A percentile compares a stretch with the other conserved stretches of the same genome.
Evolutionary conservation across 345 rosid species (phyloP).

Genomic region (Eucalyptus viminalis): DNA sequence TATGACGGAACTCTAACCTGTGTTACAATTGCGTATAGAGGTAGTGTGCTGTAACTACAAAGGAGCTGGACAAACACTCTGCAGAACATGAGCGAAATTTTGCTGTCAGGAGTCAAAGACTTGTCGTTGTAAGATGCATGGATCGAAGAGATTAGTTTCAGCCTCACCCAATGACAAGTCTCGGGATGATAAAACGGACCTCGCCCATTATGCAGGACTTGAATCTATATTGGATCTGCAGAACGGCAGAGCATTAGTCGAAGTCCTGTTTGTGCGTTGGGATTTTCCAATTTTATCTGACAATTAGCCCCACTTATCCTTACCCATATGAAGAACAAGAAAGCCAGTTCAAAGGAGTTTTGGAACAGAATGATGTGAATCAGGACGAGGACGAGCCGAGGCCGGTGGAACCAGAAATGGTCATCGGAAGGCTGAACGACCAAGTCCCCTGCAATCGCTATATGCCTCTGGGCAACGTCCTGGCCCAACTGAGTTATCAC

Average conservation of each 20-base stretch:
- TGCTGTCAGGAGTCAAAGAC: not conserved
- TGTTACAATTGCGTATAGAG: slow-evolving; percentile 82
- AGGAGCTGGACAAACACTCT: slow-evolving; percentile 63
- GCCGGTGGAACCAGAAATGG: slow-evolving; percentile 61
- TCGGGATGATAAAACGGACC: slow-evolving; percentile 40
- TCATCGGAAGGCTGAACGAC: slow-evolving; percentile 76
- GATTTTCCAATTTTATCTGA: not conserved
- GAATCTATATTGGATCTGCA: slow-evolving; percentile 57
- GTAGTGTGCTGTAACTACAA: slow-evolving; percentile 80
- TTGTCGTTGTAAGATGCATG: not conserved
- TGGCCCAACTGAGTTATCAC: slow-evolving; percentile 55
- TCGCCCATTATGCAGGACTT: slow-evolving; percentile 80
- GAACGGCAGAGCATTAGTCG: not conserved
- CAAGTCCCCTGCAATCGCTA: slow-evolving; percentile 53
- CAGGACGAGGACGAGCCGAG: slow-evolving; percentile 41
- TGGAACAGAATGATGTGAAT: slow-evolving; percentile 81
- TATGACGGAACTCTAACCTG: slow-evolving; percentile 28
- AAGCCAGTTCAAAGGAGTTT: slow-evolving; percentile 83
- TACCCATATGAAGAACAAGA: slow-evolving; percentile 74
- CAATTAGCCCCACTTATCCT: not conserved
- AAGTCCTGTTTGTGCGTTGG: not conserved
- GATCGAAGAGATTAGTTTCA: not conserved
- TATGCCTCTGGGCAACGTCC: slow-evolving; percentile 64
- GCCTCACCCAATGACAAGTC: slow-evolving; percentile 65
- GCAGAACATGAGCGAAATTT: not conserved